phyloP scores from a whole-genome alignment of 306 rosid species.

The Hippophae gyantsensis region DNA sequence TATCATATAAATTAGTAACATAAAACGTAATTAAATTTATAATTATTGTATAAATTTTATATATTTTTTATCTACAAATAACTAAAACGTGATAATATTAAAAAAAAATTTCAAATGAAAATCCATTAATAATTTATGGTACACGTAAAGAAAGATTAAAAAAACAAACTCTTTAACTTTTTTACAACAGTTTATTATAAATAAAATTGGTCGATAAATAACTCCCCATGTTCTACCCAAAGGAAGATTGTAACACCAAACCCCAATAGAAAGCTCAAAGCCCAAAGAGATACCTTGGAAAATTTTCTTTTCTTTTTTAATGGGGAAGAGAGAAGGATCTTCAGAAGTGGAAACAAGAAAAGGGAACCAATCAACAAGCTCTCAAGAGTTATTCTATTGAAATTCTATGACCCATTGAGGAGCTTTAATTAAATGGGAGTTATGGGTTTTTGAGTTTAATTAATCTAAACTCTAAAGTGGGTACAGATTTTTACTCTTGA shows the following conservation, averaged over 20 bases:
- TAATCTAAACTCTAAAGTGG: slow-evolving; percentile 22
- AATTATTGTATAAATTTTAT: too few relatives aligned
- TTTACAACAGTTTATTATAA: too few relatives aligned
- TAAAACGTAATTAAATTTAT: too few relatives aligned
- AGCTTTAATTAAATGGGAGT: slow-evolving; percentile 12
- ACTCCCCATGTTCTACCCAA: too few relatives aligned
- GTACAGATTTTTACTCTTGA: slow-evolving; percentile 25
- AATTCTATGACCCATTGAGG: slow-evolving; percentile 14
- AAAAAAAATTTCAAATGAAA: too few relatives aligned
- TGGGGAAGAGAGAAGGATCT: slow-evolving; percentile 43
- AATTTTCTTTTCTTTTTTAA: slow-evolving; percentile 6
- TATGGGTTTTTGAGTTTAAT: slow-evolving; percentile 19
- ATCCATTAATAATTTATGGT: too few relatives aligned
- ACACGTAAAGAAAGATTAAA: too few relatives aligned
- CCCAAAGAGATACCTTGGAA: slow-evolving; percentile 55
- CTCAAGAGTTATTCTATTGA: not conserved
- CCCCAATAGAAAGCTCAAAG: slow-evolving; percentile 48
- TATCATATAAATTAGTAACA: too few relatives aligned
- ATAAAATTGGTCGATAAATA: too few relatives aligned
- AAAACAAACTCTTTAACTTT: too few relatives aligned
- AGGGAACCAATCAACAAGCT: slow-evolving; percentile 35
- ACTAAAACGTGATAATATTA: too few relatives aligned
- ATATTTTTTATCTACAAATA: too few relatives aligned
- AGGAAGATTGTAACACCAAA: slow-evolving; percentile 21
- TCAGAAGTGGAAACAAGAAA: slow-evolving; percentile 29